Evolutionary conservation across 2,329 filamentous ascomycete genomes (phyloP), one percentile per base, ranked within the genome.

Genomic region (Monosporascus sp.): DNA sequence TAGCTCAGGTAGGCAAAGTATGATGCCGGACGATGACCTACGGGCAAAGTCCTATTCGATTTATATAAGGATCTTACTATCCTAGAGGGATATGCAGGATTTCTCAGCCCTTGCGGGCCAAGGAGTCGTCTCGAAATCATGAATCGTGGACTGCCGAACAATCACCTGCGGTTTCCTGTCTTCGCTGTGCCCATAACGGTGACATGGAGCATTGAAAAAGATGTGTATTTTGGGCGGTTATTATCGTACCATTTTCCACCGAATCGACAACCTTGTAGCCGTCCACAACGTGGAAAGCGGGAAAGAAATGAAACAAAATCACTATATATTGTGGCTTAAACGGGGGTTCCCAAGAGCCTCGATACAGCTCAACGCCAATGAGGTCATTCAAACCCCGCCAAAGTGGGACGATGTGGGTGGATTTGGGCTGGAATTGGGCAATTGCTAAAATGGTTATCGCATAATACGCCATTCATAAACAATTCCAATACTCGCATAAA

Each of bases 341-440:
- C 31, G 4, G 9, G 4, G 9, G 3, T 24, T 24, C 27, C 9
- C 27, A 31, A 5, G 27, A 31, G 31, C 31, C 31, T 34, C 31
- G 9, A 34, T 34, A 11, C 27, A 11, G 27, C 27, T 9, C 27
- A 31, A 24, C 43, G 52, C 55, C 49, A 56, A 56, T 61, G 57
- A 61, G 59, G 59, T 61, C 59, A 61, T 61, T 50, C 46, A 38
- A 20, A 26, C 40, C 31, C 50, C 24, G 22, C 43, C 31, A 46
- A 46, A 46, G 22, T n/a, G 24, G n/a, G 24, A 46, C 24, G 24
- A 31, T 46, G 24, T 46, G 43, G 43, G 24, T 22, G 7, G 19
- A 27, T 27, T 8, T 17, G 9, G 43, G 20, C 7, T 19, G 19
- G 17, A 34, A 34, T 34, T 11, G 4, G 31, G 2, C 9, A 34